phyloP scores from a whole-genome alignment of 768 basidiomycete species.

The Mycena haematopus region DNA sequence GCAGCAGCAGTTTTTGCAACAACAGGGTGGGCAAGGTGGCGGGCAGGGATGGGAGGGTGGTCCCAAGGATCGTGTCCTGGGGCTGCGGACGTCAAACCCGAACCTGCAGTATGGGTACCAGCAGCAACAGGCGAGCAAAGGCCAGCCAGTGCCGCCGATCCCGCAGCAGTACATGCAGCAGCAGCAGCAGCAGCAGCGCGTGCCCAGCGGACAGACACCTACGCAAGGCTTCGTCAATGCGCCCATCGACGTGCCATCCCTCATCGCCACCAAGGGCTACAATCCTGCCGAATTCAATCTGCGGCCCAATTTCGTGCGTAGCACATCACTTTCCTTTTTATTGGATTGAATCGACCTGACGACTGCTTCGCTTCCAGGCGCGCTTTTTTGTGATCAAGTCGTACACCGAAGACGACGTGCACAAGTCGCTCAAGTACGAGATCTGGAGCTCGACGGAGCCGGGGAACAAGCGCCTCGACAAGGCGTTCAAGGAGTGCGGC shows the following conservation, averaged over 20 bases:
- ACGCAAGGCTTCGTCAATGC: conserved; percentile 55
- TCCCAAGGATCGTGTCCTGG: conserved; percentile 35
- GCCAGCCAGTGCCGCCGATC: conserved; percentile 73
- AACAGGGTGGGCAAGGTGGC: conserved; percentile 37
- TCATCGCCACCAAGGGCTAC: conserved; percentile 89
- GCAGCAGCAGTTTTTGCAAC: conserved; percentile 42
- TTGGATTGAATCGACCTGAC: neutral
- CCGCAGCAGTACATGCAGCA: conserved; percentile 69
- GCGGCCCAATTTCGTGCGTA: conserved; percentile 75
- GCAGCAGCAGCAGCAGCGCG: conserved; percentile 31
- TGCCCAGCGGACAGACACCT: conserved; percentile 46
- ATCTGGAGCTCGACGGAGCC: conserved; percentile 98
- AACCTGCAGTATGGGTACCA: conserved; percentile 72
- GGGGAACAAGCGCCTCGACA: conserved; percentile 96
- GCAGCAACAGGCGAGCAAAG: conserved; percentile 47
- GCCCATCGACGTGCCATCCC: conserved; percentile 84
- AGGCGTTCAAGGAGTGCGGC: conserved; percentile 94
- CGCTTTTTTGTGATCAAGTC: conserved; percentile 98
- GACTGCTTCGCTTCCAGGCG: conserved; percentile 59
- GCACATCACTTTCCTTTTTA: neutral
- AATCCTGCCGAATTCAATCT: conserved; percentile 88
- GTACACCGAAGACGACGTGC: conserved; percentile 98
- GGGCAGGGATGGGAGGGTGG: conserved; percentile 34
- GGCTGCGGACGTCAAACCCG: conserved; percentile 67
- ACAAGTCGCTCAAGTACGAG: conserved; percentile 97